Percentiles rank a stretch among this genome's conserved stretches.
These are phyloP conservation scores for Pythium phragmitis DNA, from an alignment of 352 stramenopile species.

Conservation along the genomic window DNA sequence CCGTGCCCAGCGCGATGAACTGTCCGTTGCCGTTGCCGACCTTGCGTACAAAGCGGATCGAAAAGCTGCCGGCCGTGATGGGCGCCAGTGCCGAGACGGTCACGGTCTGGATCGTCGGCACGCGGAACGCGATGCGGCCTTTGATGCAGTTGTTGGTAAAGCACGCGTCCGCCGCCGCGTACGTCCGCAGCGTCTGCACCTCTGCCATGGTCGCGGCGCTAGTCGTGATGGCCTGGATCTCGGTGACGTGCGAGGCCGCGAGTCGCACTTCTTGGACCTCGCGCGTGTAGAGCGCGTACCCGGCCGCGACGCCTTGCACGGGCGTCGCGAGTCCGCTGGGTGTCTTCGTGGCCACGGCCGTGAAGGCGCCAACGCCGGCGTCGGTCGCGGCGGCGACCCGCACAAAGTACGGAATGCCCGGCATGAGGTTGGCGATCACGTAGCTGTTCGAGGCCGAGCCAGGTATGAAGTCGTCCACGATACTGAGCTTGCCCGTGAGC, in stretches of 20 bases:
- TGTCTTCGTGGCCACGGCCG: constrained; percentile 32
- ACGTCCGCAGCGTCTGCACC: constrained; percentile 72
- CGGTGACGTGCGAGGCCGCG: constrained; percentile 60
- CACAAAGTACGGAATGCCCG: constrained; percentile 70
- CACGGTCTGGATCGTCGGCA: constrained; percentile 77
- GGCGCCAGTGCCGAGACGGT: constrained; percentile 45
- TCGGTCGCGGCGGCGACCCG: constrained; percentile 59
- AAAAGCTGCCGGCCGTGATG: constrained; percentile 53
- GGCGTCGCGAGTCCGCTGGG: constrained; percentile 46
- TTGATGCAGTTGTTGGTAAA: constrained; percentile 46
- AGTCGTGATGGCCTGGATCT: constrained; percentile 70
- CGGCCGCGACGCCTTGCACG: constrained; percentile 53
- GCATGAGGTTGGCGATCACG: constrained; percentile 46
- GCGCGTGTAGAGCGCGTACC: constrained; percentile 51
- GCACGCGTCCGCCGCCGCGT: constrained; percentile 40
- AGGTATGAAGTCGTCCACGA: constrained; percentile 35
- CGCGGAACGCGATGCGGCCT: constrained; percentile 59
- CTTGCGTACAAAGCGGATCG: constrained; percentile 43
- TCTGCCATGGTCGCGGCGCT: constrained; percentile 60
- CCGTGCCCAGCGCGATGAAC: constrained; percentile 31
- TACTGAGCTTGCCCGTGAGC: constrained; percentile 31
- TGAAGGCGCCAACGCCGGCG: constrained; percentile 53
- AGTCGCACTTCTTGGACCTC: constrained; percentile 75
- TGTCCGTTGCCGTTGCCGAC: constrained; percentile 26
- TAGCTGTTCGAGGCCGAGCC: constrained; percentile 53